phyloP scores from a whole-genome alignment of 1,284 basidiomycete species.

The Leccinum ponderosum region DNA sequence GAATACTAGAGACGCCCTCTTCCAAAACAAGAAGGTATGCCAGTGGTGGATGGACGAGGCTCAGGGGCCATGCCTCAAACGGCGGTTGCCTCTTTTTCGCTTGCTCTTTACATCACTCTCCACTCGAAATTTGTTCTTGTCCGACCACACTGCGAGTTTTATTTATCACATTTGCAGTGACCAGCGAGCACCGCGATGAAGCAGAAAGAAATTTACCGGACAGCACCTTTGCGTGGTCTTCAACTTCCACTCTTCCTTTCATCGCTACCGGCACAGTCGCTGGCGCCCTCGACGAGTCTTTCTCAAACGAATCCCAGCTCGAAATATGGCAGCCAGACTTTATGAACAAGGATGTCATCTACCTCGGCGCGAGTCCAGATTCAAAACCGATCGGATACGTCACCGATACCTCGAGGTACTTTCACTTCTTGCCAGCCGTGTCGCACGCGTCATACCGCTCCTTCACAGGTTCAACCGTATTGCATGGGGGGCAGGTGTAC shows the following conservation, averaged over 20 bases:
- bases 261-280: constrained; percentile 88
- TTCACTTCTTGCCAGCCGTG: constrained; percentile 1
- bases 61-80: too few relatives aligned
- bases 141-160: constrained; percentile 17
- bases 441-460: constrained; percentile 1
- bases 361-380: constrained; percentile 68
- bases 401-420: constrained; percentile 73
- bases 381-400: constrained; percentile 62
- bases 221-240: constrained; percentile 95
- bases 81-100: too few relatives aligned
- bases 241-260: constrained; percentile 75
- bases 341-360: constrained; percentile 68
- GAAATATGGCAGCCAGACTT: constrained; percentile 93
- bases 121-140: too few relatives aligned
- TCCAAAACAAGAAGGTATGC: too few relatives aligned
- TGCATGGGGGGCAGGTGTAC: constrained; percentile 83
- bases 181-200: constrained; percentile 52
- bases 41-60: too few relatives aligned
- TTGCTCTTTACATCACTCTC: too few relatives aligned
- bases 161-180: neutral
- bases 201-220: constrained; percentile 83
- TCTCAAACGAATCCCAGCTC: constrained; percentile 91
- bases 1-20: too few relatives aligned
- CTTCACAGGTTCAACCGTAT: constrained; percentile 87
- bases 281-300: constrained; percentile 94